A percentile compares a stretch with the other conserved stretches of the same genome.
These are phyloP conservation scores for Suillus brevipes DNA, from an alignment of 768 basidiomycete genomes.

Conservation along the genomic window DNA sequence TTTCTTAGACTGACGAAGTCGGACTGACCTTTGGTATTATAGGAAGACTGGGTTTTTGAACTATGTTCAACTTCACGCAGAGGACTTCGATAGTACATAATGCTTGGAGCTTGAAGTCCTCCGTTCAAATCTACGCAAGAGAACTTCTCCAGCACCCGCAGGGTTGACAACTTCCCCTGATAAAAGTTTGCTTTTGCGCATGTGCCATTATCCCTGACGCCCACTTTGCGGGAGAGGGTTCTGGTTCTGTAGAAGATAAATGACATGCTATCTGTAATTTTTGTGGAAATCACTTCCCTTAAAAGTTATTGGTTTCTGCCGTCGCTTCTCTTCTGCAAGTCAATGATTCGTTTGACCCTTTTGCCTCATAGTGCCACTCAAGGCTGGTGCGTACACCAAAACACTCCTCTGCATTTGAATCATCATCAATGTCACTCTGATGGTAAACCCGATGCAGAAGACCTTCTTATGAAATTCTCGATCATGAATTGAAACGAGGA, in stretches of 20 bases:
- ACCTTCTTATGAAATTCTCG: too few species aligned
- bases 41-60: constrained; percentile 40
- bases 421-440: constrained; percentile 35
- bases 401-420: constrained; percentile 70
- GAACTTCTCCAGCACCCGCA: neutral
- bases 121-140: too few species aligned
- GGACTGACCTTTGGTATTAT: neutral
- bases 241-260: too few species aligned
- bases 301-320: too few species aligned
- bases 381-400: constrained; percentile 60
- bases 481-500: too few species aligned
- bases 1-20: neutral
- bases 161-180: neutral
- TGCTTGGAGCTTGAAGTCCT: neutral
- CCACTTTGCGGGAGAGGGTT: too few species aligned
- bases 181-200: neutral
- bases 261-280: too few species aligned
- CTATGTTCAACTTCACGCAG: constrained; percentile 39
- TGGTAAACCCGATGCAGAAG: too few species aligned
- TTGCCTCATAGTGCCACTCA: constrained; percentile 69
- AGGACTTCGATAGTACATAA: constrained; percentile 31
- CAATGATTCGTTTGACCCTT: constrained; percentile 51
- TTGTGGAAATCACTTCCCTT: too few species aligned
- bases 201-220: neutral
- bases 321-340: too few species aligned